These are phyloP conservation scores for Leishmania gerbilli DNA, from an alignment of 208 protist species.

Conservation along the genomic window DNA sequence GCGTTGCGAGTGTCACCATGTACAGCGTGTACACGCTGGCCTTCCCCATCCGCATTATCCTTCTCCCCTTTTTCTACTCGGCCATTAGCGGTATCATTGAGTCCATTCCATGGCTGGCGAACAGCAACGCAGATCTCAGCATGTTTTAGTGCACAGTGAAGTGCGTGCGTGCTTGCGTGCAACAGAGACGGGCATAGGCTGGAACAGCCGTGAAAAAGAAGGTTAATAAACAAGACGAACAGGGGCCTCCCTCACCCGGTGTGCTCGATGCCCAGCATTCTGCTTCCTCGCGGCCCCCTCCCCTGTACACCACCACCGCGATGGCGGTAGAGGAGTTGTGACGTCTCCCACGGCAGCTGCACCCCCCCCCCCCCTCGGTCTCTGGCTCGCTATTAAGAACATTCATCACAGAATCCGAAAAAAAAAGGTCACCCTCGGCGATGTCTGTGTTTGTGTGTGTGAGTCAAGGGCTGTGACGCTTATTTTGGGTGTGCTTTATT, in stretches of 20 bases:
- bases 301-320: not conserved
- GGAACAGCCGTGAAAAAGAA: not conserved
- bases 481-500: not conserved
- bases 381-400: not conserved
- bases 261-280: not conserved
- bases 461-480: not conserved
- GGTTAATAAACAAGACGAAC: not conserved
- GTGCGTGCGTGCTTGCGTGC: not conserved
- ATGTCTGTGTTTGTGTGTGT: not conserved
- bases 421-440: not conserved
- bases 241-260: not conserved
- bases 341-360: not conserved
- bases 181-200: not conserved
- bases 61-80: constrained; percentile 74
- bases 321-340: not conserved
- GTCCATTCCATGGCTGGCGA: constrained; percentile 74
- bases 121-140: constrained; percentile 35
- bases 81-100: constrained; percentile 62
- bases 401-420: constrained; percentile 4
- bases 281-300: not conserved
- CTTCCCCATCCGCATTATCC: constrained; percentile 80
- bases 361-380: not conserved
- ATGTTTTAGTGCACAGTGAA: constrained; percentile 8
- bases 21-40: constrained; percentile 78
- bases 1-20: constrained; percentile 42